Percentiles rank a stretch among this genome's conserved stretches.
Conservation (phyloP, 192 early-diverging fungal species). For the Coemansia sp. region DNA sequence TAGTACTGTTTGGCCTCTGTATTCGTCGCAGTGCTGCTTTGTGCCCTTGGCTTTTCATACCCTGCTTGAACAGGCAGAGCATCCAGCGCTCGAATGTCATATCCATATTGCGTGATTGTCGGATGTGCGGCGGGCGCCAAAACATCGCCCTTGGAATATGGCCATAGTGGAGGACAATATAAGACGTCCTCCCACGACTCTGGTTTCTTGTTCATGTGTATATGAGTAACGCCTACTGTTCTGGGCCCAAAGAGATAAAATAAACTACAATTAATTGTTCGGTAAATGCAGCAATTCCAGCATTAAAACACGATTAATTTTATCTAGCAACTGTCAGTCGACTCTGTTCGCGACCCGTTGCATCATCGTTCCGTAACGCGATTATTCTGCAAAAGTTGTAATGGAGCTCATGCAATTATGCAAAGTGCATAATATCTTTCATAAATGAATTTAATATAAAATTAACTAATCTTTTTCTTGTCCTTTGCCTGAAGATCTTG, state of each 20-base stretch:
- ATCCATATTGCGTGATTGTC: constrained; percentile 23
- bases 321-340: too few species aligned
- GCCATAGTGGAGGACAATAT: constrained; percentile 35
- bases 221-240: too few species aligned
- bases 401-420: too few species aligned
- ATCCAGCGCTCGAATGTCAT: constrained; percentile 30
- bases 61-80: constrained; percentile 24
- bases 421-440: too few species aligned
- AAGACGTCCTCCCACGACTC: constrained; percentile 23
- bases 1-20: constrained; percentile 31
- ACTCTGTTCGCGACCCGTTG: too few species aligned
- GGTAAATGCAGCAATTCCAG: too few species aligned
- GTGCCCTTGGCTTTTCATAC: constrained; percentile 7
- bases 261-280: not conserved
- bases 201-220: not conserved
- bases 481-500: not conserved
- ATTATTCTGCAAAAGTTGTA: too few species aligned
- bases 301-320: too few species aligned
- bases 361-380: too few species aligned
- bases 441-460: too few species aligned
- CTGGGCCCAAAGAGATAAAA: not conserved
- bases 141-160: constrained; percentile 26
- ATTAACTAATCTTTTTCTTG: not conserved
- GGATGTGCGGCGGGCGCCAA: constrained; percentile 20
- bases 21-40: not conserved